Base-by-base conservation (phyloP, 345 rosid genomes). In the Excoecaria agallocha region DNA sequence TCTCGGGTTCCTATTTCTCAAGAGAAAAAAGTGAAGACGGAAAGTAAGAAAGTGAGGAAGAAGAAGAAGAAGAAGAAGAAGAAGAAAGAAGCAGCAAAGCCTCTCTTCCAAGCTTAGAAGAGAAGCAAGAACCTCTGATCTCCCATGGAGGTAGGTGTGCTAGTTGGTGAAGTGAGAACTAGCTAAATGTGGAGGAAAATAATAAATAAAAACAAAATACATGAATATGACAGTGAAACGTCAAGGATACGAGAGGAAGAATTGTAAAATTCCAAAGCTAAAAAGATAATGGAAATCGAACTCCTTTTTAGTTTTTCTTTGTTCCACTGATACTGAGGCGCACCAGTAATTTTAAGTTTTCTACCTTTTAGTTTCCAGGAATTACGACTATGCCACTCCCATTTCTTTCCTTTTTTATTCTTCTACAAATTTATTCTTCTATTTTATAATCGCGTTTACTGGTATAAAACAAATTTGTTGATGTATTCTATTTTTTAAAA, bases 261-360 rank as follows among this genome's bases (percentile, higher is more conserved):
- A 64, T 64, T 41, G 68, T 41, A 64, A 64, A 64, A 64, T 64
- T 64, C 68, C 49, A 64, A 64, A 64, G 50, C 49, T 22, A 64
- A 64, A 63, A 58, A 58, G 38, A 35, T 22, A 0, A 58, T 10
- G 62, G 25, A 58, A 58, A 58, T 24, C 24, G 38, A 58, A 58
- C 37, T 11, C 15, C 62, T 58, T 30, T 58, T 58, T 55, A 3
- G 37, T 24, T 58, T n/a, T n/a, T 8, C 41, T 38, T 63, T 63
- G 46, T 63, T 39, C 67, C 67, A 63, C 48, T 63, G 67, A 63
- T 16, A 38, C 46, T 62, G 66, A 62, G 64, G 64, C 64, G 41
- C 64, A 11, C 66, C 20, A 41, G 1, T 52, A 16, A 15, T 2
- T 52, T 15, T 52, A 5, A 6, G 16, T 15, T 19, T 15, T 52